These are phyloP conservation scores for Debaryomyces maramus DNA, from an alignment of 805 yeast species.

Conservation along the genomic window DNA sequence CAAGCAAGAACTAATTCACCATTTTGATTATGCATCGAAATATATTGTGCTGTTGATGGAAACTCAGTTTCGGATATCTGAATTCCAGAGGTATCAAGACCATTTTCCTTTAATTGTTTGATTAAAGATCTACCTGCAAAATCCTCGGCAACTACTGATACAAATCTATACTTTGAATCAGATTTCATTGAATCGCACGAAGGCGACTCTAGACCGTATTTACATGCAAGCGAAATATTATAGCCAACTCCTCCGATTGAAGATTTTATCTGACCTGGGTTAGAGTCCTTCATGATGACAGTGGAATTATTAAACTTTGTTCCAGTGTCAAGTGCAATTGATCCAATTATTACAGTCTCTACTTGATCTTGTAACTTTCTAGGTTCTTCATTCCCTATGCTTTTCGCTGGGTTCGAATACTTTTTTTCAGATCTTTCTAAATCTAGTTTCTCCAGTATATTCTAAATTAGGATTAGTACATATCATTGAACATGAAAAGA, in stretches of 20 bases:
- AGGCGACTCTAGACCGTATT: slow-evolving; percentile 22
- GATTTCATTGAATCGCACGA: background rate
- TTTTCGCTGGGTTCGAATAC: too few relatives aligned
- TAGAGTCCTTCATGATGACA: slow-evolving; percentile 56
- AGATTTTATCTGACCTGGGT: slow-evolving; percentile 60
- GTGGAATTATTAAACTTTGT: slow-evolving; percentile 40
- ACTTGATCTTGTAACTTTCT: too few relatives aligned
- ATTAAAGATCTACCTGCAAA: slow-evolving; percentile 46
- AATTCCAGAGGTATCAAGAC: slow-evolving; percentile 43
- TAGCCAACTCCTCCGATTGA: slow-evolving; percentile 84
- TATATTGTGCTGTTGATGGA: slow-evolving; percentile 64
- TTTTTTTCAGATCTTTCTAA: too few relatives aligned
- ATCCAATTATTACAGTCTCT: slow-evolving; percentile 60
- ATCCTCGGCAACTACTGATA: slow-evolving; percentile 67
- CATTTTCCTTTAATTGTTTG: slow-evolving; percentile 21
- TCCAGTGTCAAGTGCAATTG: slow-evolving; percentile 73
- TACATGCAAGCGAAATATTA: slow-evolving; percentile 70
- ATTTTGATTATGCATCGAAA: slow-evolving; percentile 58
- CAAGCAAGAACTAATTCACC: slow-evolving; percentile 76
- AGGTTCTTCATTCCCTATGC: too few relatives aligned
- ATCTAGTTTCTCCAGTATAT: too few relatives aligned
- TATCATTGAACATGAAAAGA: background rate
- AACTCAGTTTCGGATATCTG: slow-evolving; percentile 15
- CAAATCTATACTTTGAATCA: slow-evolving; percentile 33
- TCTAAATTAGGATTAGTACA: slow-evolving; percentile 1